Percentiles rank a stretch among this genome's conserved stretches.
Conservation (phyloP, 768 basidiomycete genomes). For the Russula abietina region DNA sequence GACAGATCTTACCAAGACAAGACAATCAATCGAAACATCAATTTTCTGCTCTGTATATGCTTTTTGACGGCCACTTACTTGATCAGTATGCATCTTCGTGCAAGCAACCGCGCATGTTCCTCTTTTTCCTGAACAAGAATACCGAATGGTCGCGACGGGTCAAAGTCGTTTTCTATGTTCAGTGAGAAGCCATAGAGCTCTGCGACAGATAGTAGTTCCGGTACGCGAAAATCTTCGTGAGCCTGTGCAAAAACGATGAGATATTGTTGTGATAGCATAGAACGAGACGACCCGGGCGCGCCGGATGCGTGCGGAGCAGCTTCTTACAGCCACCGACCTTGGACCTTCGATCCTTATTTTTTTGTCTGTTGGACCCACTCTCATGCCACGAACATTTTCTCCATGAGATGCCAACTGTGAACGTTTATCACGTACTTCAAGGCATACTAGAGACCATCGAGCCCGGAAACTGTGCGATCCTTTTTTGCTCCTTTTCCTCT, state of each 20-base stretch:
- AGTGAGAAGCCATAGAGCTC: constrained; percentile 66
- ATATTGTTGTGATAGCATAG: constrained; percentile 31
- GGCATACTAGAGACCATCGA: constrained; percentile 29
- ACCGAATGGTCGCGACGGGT: constrained; percentile 67
- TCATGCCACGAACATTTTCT: not conserved
- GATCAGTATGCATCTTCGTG: constrained; percentile 72
- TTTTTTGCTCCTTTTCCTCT: not conserved
- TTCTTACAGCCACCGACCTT: too few species aligned
- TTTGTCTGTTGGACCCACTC: not conserved
- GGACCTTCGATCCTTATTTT: too few species aligned
- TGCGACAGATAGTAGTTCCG: constrained; percentile 73
- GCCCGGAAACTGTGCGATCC: constrained; percentile 32
- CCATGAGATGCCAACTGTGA: constrained; percentile 3
- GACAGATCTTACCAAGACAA: constrained; percentile 38
- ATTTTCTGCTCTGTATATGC: not conserved
- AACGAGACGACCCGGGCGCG: too few species aligned
- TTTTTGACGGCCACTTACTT: constrained; percentile 53
- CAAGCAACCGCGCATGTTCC: constrained; percentile 67
- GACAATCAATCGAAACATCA: not conserved
- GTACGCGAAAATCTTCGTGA: constrained; percentile 77
- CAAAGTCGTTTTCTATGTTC: constrained; percentile 39
- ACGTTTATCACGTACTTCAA: constrained; percentile 12
- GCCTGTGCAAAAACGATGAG: constrained; percentile 76
- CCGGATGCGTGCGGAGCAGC: too few species aligned
- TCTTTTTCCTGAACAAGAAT: constrained; percentile 62